phyloP scores from a whole-genome alignment of 495 filamentous ascomycete species.

The Aspergillus biplanus region DNA sequence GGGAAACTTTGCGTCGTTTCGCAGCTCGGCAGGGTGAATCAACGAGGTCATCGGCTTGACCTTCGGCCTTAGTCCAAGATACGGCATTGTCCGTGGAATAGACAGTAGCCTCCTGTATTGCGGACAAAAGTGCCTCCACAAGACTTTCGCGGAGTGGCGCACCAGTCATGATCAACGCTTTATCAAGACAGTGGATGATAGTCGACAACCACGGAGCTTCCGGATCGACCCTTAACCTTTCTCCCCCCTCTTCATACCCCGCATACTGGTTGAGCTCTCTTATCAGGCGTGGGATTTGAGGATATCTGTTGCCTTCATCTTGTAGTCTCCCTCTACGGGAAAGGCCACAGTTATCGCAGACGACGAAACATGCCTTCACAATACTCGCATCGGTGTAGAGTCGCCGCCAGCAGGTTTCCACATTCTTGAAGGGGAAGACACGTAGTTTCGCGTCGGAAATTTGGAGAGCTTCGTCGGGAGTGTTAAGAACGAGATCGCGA shows the following conservation, averaged over 20 bases:
- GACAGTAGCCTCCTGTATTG: slow-evolving; percentile 32
- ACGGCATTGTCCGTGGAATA: neutral
- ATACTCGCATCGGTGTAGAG: slow-evolving; percentile 80
- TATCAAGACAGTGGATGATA: slow-evolving; percentile 72
- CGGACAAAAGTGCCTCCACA: slow-evolving; percentile 51
- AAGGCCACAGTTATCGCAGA: slow-evolving; percentile 32
- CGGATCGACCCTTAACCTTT: slow-evolving; percentile 11
- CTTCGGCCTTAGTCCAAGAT: neutral
- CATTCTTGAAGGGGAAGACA: slow-evolving; percentile 74
- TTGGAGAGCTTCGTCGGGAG: slow-evolving; percentile 42
- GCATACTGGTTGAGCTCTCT: slow-evolving; percentile 15
- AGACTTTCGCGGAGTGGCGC: slow-evolving; percentile 65
- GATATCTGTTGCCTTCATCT: neutral
- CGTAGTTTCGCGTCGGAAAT: slow-evolving; percentile 67
- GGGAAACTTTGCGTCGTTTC: slow-evolving; percentile 41
- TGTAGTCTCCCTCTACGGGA: neutral
- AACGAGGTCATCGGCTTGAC: slow-evolving; percentile 21
- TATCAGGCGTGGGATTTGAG: slow-evolving; percentile 19
- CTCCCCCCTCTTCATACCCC: neutral
- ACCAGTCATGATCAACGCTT: slow-evolving; percentile 81
- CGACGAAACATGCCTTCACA: slow-evolving; percentile 56
- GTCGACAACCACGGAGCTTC: slow-evolving; percentile 37
- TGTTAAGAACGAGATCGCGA: slow-evolving; percentile 34
- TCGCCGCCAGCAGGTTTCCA: slow-evolving; percentile 73
- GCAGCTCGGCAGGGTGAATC: slow-evolving; percentile 22